phyloP scores from a whole-genome alignment of 192 early-diverging fungal species.

The Coemansia sp. region DNA sequence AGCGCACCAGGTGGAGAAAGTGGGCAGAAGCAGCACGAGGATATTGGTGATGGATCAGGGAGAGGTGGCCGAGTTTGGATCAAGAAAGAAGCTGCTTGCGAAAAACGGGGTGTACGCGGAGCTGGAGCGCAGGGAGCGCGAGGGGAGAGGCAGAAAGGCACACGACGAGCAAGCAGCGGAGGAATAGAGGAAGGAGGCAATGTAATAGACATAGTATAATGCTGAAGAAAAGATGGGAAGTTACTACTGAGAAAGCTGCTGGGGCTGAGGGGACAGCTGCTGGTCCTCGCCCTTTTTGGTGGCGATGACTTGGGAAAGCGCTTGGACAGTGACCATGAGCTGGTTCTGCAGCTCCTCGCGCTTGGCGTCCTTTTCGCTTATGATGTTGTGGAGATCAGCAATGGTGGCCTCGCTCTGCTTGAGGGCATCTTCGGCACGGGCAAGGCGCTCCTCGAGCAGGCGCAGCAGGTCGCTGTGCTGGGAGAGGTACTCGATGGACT shows the following conservation, averaged over 20 bases:
- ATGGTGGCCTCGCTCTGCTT: conserved; percentile 44
- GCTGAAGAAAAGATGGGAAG: too few species aligned
- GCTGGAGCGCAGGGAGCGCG: background rate
- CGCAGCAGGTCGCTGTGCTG: conserved; percentile 49
- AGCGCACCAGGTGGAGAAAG: conserved; percentile 66
- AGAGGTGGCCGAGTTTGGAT: conserved; percentile 57
- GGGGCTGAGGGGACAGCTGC: conserved; percentile 5
- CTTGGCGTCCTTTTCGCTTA: conserved; percentile 48
- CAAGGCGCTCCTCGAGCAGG: conserved; percentile 42
- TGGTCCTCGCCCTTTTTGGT: conserved; percentile 46
- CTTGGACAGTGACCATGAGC: conserved; percentile 53
- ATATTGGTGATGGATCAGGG: conserved; percentile 64
- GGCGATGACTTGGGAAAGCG: conserved; percentile 48
- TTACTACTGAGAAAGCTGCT: conserved; percentile 2
- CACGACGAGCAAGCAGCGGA: too few species aligned
- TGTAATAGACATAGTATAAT: background rate
- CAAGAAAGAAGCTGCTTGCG: conserved; percentile 49
- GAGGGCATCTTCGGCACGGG: conserved; percentile 45
- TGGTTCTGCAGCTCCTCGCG: conserved; percentile 53
- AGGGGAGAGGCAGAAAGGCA: too few species aligned
- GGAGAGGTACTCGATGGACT: conserved; percentile 37
- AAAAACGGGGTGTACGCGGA: conserved; percentile 3
- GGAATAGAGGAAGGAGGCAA: background rate
- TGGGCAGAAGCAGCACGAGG: conserved; percentile 43
- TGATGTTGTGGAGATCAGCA: conserved; percentile 38